Conservation (phyloP, 1,284 basidiomycete species). For the Xerocomus minutiporus region DNA sequence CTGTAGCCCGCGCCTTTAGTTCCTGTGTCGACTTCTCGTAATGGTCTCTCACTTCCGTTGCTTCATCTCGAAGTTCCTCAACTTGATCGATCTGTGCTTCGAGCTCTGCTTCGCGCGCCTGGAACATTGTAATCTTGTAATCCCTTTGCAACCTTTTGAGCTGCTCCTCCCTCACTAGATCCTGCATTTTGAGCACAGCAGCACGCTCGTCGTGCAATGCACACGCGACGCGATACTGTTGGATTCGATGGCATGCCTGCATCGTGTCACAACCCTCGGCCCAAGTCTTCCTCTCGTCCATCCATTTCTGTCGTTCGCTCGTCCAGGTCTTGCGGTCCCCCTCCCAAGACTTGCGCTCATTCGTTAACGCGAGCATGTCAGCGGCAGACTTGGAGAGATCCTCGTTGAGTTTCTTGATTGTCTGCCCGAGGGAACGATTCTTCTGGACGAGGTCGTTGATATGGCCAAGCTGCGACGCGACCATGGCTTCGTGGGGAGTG, state of each 20-base stretch:
- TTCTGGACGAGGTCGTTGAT: slow-evolving; percentile 64
- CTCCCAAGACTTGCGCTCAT: slow-evolving; percentile 27
- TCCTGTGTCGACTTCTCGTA: slow-evolving; percentile 21
- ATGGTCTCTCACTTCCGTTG: slow-evolving; percentile 30
- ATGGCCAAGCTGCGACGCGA: slow-evolving; percentile 53
- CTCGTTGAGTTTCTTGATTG: slow-evolving; percentile 47
- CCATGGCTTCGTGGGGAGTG: slow-evolving; percentile 48
- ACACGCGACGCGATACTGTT: slow-evolving; percentile 51
- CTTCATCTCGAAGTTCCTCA: slow-evolving; percentile 39
- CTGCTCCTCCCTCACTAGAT: slow-evolving; percentile 49
- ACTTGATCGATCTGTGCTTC: slow-evolving; percentile 46
- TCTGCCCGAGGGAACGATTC: slow-evolving; percentile 58
- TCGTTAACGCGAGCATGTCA: slow-evolving; percentile 14
- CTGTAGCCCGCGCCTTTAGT: slow-evolving; percentile 33
- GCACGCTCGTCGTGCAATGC: slow-evolving; percentile 50
- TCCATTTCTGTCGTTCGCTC: slow-evolving; percentile 45
- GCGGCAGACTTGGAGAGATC: slow-evolving; percentile 37
- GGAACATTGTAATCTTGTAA: slow-evolving; percentile 58
- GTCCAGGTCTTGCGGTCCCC: slow-evolving; percentile 37
- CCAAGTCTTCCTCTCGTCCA: slow-evolving; percentile 54
- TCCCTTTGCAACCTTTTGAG: slow-evolving; percentile 56
- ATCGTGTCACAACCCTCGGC: slow-evolving; percentile 56
- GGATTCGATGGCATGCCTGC: slow-evolving; percentile 56
- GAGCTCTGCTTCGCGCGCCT: slow-evolving; percentile 55
- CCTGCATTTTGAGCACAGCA: slow-evolving; percentile 48